phyloP scores from a whole-genome alignment of 345 rosid genomes.

The Odontarrhena argentea region DNA sequence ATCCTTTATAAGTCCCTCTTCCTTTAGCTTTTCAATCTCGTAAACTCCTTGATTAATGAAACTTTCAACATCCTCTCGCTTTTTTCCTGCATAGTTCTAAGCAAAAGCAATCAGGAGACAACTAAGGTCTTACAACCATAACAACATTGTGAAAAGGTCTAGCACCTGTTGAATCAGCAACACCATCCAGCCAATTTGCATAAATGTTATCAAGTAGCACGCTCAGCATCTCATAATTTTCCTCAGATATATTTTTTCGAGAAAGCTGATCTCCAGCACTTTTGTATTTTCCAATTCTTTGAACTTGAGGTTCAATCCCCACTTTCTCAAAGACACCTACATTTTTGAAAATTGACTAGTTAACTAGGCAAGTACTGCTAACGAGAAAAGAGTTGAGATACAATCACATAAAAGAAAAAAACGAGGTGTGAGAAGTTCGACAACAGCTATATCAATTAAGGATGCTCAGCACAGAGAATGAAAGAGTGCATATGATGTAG shows the following conservation, averaged over 20 bases:
- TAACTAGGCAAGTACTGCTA: constrained; percentile 1
- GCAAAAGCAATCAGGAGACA: constrained; percentile 37
- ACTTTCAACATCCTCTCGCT: constrained; percentile 72
- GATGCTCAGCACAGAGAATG: constrained; percentile 6
- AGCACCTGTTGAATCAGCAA: constrained; percentile 77
- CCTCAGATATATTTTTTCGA: constrained; percentile 82
- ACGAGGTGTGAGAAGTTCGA: background rate
- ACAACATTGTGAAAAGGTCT: constrained; percentile 32
- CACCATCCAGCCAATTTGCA: constrained; percentile 84
- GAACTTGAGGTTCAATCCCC: constrained; percentile 86
- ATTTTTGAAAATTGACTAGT: constrained; percentile 23
- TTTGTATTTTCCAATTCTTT: constrained; percentile 94
- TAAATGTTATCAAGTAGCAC: constrained; percentile 89
- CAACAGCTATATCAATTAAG: constrained; percentile 5
- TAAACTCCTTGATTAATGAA: constrained; percentile 89
- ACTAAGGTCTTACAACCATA: constrained; percentile 28
- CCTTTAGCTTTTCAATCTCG: constrained; percentile 80
- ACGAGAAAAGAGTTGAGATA: constrained; percentile 6
- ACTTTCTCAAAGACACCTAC: constrained; percentile 87
- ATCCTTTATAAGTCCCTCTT: constrained; percentile 83
- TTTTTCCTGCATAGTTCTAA: constrained; percentile 65
- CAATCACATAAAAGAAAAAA: constrained; percentile 2
- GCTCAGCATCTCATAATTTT: constrained; percentile 93
- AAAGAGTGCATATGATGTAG: background rate
- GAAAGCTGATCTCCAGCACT: constrained; percentile 94